Evolutionary conservation across 2,329 filamentous ascomycete genomes (phyloP).

Genomic region (Endothia cerciana): DNA sequence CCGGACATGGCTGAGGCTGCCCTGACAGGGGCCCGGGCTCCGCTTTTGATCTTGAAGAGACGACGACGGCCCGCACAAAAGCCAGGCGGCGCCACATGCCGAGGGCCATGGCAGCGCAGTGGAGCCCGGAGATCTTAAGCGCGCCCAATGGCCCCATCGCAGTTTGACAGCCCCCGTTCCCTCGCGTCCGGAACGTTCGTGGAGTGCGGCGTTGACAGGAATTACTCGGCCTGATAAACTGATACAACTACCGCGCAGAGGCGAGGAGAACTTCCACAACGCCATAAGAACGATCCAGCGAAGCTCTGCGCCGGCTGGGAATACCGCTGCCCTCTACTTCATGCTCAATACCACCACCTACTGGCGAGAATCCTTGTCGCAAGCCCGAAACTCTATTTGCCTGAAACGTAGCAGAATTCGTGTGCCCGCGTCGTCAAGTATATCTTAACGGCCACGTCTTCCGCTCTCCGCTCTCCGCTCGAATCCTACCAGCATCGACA

Average conservation of each 20-base stretch:
- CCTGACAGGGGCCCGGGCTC: not conserved
- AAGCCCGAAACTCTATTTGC: not conserved
- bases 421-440: not conserved
- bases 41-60: too few relatives aligned
- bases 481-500: not conserved
- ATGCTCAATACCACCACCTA: not conserved
- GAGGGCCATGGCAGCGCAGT: not conserved
- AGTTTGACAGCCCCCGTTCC: not conserved
- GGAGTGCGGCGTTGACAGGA: not conserved
- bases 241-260: not conserved
- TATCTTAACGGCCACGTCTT: not conserved
- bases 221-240: not conserved
- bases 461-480: not conserved
- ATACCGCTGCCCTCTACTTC: not conserved
- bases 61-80: too few relatives aligned
- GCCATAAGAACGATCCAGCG: not conserved
- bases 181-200: not conserved
- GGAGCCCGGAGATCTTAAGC: constrained; percentile 4
- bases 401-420: not conserved
- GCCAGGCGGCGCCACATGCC: not conserved
- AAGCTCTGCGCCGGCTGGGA: not conserved
- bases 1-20: not conserved
- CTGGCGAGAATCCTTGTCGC: not conserved
- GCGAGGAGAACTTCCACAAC: not conserved
- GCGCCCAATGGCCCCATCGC: not conserved